Conservation (phyloP, 208 protist species). For the Leishmania gerbilli region DNA sequence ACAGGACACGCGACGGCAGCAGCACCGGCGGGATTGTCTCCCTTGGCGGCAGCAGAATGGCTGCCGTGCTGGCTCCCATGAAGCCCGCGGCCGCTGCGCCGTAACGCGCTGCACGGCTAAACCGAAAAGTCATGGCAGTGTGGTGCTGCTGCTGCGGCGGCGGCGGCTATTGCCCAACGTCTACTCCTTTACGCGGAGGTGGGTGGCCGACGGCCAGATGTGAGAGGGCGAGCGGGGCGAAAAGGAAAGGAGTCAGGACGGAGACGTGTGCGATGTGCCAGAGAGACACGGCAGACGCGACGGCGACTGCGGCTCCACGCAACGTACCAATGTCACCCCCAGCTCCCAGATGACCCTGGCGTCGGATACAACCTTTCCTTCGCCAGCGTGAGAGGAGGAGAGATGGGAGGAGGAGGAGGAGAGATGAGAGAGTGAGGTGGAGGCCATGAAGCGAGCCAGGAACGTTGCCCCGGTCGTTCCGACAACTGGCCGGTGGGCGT, state of each 20-base stretch:
- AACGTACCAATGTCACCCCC: neutral
- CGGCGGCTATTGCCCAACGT: neutral
- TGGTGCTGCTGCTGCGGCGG: neutral
- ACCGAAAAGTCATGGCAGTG: conserved; percentile 10
- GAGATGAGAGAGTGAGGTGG: neutral
- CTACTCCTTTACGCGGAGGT: neutral
- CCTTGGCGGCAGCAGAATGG: conserved; percentile 65
- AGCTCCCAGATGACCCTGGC: neutral
- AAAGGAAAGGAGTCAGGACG: neutral
- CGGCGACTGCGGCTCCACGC: neutral
- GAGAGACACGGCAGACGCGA: neutral
- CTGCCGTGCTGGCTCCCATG: conserved; percentile 24
- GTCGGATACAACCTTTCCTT: neutral
- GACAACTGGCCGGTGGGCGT: too few relatives aligned
- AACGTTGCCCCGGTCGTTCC: too few relatives aligned
- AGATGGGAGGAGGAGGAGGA: neutral
- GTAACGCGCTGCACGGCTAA: conserved; percentile 27
- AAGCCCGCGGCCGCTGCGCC: conserved; percentile 28
- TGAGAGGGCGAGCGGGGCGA: neutral
- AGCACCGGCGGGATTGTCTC: conserved; percentile 63
- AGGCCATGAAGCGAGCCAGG: too few relatives aligned
- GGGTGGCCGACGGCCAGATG: neutral
- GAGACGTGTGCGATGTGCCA: neutral
- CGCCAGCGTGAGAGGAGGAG: neutral
- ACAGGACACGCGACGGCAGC: conserved; percentile 71